A percentile compares a stretch with the other conserved stretches of the same genome.
Evolutionary conservation across 2,329 filamentous ascomycete genomes (phyloP).

Genomic region (Conoideocrella luteorostrata): DNA sequence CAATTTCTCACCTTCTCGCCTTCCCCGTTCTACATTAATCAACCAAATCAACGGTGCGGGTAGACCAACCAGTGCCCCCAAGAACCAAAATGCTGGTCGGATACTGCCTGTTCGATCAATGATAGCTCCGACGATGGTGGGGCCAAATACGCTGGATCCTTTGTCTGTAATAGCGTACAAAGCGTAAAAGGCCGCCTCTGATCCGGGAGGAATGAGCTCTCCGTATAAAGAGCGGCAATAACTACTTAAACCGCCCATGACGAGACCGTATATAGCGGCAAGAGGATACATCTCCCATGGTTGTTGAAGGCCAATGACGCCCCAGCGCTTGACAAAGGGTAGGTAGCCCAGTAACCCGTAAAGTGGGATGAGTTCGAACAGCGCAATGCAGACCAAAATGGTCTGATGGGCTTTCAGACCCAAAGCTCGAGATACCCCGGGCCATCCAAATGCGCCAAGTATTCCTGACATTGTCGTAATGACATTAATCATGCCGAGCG

Average conservation of each 20-base stretch:
- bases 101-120: slow-evolving; percentile 80
- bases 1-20: slow-evolving; percentile 58
- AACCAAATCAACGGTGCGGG: slow-evolving; percentile 80
- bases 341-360: slow-evolving; percentile 88
- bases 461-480: slow-evolving; percentile 82
- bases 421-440: slow-evolving; percentile 64
- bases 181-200: slow-evolving; percentile 92
- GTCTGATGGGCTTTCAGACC: slow-evolving; percentile 74
- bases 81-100: slow-evolving; percentile 83
- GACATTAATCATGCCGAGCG: slow-evolving; percentile 86
- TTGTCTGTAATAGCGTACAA: slow-evolving; percentile 98
- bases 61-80: slow-evolving; percentile 75
- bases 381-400: slow-evolving; percentile 80
- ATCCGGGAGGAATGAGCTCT: slow-evolving; percentile 88
- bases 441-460: slow-evolving; percentile 84
- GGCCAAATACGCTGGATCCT: slow-evolving; percentile 87
- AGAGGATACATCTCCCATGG: slow-evolving; percentile 96
- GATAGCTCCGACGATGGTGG: slow-evolving; percentile 86
- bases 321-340: slow-evolving; percentile 67
- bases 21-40: slow-evolving; percentile 77
- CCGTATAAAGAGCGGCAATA: slow-evolving; percentile 92
- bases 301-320: slow-evolving; percentile 79
- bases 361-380: slow-evolving; percentile 88
- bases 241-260: slow-evolving; percentile 84
- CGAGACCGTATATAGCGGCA: slow-evolving; percentile 84